Evolutionary conservation across 768 basidiomycete species (phyloP).

Genomic region (Lactarius hengduanensis): DNA sequence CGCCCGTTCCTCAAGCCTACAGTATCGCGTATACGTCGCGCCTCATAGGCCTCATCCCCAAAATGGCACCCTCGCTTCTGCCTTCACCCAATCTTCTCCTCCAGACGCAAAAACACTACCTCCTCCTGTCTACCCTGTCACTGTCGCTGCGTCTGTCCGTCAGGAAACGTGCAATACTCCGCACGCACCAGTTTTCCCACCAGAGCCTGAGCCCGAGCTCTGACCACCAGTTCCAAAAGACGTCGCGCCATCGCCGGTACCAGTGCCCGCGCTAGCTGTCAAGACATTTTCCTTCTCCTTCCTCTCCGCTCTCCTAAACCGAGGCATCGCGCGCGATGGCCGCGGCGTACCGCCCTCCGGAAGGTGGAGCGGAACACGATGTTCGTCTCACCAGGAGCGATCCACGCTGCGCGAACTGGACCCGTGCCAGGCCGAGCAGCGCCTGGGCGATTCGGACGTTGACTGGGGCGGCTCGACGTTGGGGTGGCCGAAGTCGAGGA

Average conservation of each 20-base stretch:
- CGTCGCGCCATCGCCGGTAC: neutral
- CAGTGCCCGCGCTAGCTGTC: conserved; percentile 29
- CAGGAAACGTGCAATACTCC: too few relatives aligned
- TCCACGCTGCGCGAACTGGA: conserved; percentile 43
- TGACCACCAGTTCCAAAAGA: neutral
- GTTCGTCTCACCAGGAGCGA: conserved; percentile 54
- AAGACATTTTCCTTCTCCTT: conserved; percentile 37
- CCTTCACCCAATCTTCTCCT: neutral
- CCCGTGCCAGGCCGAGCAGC: conserved; percentile 48
- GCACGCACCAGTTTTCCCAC: too few relatives aligned
- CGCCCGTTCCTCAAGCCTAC: too few relatives aligned
- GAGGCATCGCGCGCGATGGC: conserved; percentile 26
- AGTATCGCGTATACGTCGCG: too few relatives aligned
- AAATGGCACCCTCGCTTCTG: too few relatives aligned
- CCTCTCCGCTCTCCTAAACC: conserved; percentile 35
- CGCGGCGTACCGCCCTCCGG: conserved; percentile 23
- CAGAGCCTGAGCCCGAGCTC: neutral
- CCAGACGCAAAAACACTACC: neutral
- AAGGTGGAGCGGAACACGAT: conserved; percentile 33
- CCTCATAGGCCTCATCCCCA: too few relatives aligned
- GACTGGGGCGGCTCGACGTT: conserved; percentile 56
- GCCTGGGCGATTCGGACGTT: conserved; percentile 63
- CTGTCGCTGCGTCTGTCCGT: too few relatives aligned
- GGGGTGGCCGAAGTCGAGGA: conserved; percentile 14
- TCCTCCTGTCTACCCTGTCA: too few relatives aligned